Percentiles rank a stretch among this genome's conserved stretches.
Conservation (phyloP, 352 stramenopile species). For the Phytopythium ostracodes region DNA sequence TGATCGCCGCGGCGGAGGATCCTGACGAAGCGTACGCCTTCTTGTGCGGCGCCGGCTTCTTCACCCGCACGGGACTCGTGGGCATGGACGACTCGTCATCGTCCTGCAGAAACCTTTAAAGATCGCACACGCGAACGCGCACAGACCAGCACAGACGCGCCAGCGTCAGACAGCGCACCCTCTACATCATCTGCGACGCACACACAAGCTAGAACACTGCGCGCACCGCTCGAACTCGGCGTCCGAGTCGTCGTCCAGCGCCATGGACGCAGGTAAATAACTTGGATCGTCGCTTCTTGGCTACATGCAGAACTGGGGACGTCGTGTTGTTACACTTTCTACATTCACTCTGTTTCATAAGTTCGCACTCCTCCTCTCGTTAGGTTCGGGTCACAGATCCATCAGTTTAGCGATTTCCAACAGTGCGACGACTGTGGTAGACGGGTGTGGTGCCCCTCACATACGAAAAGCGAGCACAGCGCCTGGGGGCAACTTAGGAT, state of each 20-base stretch:
- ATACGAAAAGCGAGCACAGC: background rate
- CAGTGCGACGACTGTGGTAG: background rate
- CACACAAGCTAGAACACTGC: background rate
- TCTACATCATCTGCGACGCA: background rate
- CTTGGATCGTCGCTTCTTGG: background rate
- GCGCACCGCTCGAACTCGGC: constrained; percentile 59
- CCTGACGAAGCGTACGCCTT: constrained; percentile 7
- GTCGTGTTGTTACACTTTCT: no score
- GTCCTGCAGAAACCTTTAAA: constrained; percentile 53
- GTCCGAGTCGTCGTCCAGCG: constrained; percentile 43
- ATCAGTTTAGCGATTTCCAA: background rate
- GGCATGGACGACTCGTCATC: constrained; percentile 43
- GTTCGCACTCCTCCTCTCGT: no score
- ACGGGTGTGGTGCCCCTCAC: no score
- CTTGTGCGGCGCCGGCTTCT: background rate
- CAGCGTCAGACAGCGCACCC: background rate
- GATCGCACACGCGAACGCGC: background rate
- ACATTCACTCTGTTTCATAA: no score
- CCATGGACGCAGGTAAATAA: no score
- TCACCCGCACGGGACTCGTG: background rate
- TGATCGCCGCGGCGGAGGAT: constrained; percentile 33
- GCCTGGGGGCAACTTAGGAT: background rate
- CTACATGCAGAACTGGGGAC: background rate
- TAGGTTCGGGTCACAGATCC: background rate
- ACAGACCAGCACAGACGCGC: constrained; percentile 5